Percentiles rank a stretch among this genome's conserved stretches.
phyloP scores from a whole-genome alignment of 495 filamentous ascomycete species.

The Usnea hakonensis region DNA sequence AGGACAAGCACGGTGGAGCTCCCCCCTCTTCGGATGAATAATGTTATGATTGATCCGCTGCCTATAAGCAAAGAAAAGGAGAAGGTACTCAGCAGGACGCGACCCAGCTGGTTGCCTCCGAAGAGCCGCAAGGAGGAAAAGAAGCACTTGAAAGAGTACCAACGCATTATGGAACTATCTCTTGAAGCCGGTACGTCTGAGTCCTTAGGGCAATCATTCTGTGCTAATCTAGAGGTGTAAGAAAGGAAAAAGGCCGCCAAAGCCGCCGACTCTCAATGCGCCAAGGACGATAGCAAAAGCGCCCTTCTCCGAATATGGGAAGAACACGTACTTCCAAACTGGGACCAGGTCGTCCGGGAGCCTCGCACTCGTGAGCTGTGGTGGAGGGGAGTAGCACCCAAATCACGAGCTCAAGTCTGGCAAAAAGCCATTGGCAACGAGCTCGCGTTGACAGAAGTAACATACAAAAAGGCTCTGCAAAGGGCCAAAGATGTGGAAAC shows the following conservation, averaged over 20 bases:
- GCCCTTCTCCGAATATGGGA: conserved; percentile 73
- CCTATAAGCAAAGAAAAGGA: conserved; percentile 97
- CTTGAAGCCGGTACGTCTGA: conserved; percentile 55
- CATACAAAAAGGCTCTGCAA: conserved; percentile 70
- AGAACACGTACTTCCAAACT: conserved; percentile 77
- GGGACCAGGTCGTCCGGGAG: conserved; percentile 66
- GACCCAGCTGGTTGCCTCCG: conserved; percentile 91
- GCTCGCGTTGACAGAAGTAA: conserved; percentile 64
- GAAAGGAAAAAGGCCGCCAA: conserved; percentile 45
- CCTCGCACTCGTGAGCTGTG: conserved; percentile 78
- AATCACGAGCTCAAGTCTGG: conserved; percentile 80
- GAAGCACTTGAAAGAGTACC: conserved; percentile 83
- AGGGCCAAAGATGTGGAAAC: conserved; percentile 62
- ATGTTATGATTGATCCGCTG: conserved; percentile 93
- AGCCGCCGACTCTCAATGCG: conserved; percentile 42
- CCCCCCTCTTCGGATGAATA: conserved; percentile 75
- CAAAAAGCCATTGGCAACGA: conserved; percentile 80
- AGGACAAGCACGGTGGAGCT: conserved; percentile 53
- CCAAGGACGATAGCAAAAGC: conserved; percentile 60
- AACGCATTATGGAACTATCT: conserved; percentile 82
- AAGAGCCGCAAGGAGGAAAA: conserved; percentile 91
- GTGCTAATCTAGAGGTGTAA: conserved; percentile 12
- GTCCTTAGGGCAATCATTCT: not conserved
- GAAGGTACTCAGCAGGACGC: conserved; percentile 78
- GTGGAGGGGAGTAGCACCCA: conserved; percentile 85